Conservation (phyloP, 1,284 basidiomycete genomes). For the Pulchroboletus neoregius region DNA sequence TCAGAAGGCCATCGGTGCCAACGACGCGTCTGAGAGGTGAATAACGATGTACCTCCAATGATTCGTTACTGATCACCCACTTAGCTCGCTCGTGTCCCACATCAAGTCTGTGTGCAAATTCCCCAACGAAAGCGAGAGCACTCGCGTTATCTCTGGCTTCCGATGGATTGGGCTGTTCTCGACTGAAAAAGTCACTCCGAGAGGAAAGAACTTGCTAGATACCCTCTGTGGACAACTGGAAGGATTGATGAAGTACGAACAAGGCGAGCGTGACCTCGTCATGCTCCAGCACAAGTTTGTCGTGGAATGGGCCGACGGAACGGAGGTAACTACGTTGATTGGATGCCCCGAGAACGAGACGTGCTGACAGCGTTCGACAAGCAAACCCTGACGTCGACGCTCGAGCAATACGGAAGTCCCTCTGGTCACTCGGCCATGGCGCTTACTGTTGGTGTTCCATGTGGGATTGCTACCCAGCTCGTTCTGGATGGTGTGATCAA, state of each 20-base stretch:
- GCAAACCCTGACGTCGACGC: constrained; percentile 88
- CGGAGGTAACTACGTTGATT: constrained; percentile 44
- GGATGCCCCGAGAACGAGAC: constrained; percentile 4
- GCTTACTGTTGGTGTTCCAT: constrained; percentile 85
- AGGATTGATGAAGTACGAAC: constrained; percentile 87
- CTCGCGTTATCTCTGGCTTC: constrained; percentile 81
- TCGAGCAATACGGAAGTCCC: constrained; percentile 88
- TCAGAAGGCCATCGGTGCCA: constrained; percentile 73
- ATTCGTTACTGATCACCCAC: constrained; percentile 9
- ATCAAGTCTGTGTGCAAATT: constrained; percentile 72
- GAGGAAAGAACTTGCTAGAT: constrained; percentile 82
- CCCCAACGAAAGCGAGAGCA: constrained; percentile 63
- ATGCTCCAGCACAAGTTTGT: constrained; percentile 98
- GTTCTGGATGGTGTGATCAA: constrained; percentile 76
- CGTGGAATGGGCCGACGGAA: constrained; percentile 83
- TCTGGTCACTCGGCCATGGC: constrained; percentile 94
- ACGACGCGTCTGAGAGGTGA: constrained; percentile 68
- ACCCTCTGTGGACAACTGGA: constrained; percentile 92
- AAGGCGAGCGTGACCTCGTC: constrained; percentile 92
- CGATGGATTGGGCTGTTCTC: constrained; percentile 96
- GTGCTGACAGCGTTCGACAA: constrained; percentile 29
- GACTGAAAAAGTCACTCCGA: constrained; percentile 58
- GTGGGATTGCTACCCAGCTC: constrained; percentile 88
- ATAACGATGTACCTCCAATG: constrained; percentile 16
- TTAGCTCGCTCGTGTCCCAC: constrained; percentile 60